A percentile compares a stretch with the other conserved stretches of the same genome.
phyloP scores from a whole-genome alignment of 805 yeast species.

The Pichia manshurica region DNA sequence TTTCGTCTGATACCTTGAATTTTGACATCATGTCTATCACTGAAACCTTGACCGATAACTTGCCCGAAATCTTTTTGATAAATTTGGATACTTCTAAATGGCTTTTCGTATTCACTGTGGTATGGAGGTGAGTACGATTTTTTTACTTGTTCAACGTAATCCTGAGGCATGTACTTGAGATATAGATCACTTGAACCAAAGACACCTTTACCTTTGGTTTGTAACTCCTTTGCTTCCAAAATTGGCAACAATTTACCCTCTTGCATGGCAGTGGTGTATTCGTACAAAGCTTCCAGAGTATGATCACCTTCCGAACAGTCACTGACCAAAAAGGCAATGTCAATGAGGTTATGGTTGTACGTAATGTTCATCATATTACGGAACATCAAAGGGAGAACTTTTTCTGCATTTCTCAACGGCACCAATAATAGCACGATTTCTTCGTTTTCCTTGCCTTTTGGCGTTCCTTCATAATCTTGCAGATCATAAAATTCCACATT shows the following conservation, averaged over 20 bases:
- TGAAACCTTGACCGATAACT: conserved; percentile 76
- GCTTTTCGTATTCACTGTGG: conserved; percentile 55
- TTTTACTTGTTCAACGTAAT: conserved; percentile 50
- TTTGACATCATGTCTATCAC: conserved; percentile 78
- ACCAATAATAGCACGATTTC: conserved; percentile 66
- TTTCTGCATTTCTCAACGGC: conserved; percentile 76
- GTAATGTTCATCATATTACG: conserved; percentile 81
- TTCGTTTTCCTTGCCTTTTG: conserved; percentile 42
- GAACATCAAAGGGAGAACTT: conserved; percentile 75
- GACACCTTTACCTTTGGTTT: conserved; percentile 31
- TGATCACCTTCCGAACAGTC: conserved; percentile 67
- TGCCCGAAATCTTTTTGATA: conserved; percentile 82
- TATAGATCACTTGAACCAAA: conserved; percentile 59
- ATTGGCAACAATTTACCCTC: conserved; percentile 55
- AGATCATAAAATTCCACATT: conserved; percentile 49
- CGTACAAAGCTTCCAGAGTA: conserved; percentile 60
- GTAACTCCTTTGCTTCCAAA: conserved; percentile 39
- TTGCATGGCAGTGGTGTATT: conserved; percentile 62
- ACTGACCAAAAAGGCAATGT: conserved; percentile 72
- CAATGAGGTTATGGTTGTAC: conserved; percentile 74
- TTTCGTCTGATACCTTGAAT: conserved; percentile 82
- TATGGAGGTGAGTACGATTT: conserved; percentile 61
- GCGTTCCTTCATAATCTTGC: conserved; percentile 47
- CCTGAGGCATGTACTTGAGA: conserved; percentile 60
- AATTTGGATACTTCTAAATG: conserved; percentile 75